These are phyloP conservation scores for Fusarium irregulare DNA, from an alignment of 2,329 filamentous ascomycete species.

Conservation along the genomic window DNA sequence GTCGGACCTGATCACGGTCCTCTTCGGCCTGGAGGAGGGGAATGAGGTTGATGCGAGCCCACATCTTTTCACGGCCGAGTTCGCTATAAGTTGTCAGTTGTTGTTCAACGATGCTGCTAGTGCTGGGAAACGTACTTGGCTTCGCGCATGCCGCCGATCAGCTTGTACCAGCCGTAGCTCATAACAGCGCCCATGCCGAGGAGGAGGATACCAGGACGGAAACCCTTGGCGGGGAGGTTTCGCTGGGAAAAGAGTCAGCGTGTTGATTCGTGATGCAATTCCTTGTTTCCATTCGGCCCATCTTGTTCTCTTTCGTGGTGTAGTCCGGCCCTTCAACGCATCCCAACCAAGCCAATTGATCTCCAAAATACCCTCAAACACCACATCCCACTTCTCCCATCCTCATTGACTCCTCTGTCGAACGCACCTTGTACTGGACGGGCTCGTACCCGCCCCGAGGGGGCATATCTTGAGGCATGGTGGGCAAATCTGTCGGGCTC, in stretches of 20 bases:
- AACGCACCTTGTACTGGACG: conserved; percentile 92
- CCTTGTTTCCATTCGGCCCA: neutral
- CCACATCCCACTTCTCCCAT: neutral
- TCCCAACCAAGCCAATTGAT: neutral
- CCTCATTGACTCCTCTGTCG: neutral
- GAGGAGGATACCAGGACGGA: conserved; percentile 84
- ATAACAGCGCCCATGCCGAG: conserved; percentile 81
- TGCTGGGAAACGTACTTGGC: conserved; percentile 75
- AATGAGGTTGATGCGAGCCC: conserved; percentile 94
- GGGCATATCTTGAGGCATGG: conserved; percentile 98
- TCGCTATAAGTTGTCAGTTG: conserved; percentile 68
- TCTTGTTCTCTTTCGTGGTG: neutral
- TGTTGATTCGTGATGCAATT: neutral
- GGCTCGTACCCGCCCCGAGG: conserved; percentile 93
- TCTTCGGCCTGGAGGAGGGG: conserved; percentile 95
- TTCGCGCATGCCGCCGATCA: conserved; percentile 85
- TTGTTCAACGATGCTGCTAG: neutral
- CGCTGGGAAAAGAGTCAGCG: conserved; percentile 66
- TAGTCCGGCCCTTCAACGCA: neutral
- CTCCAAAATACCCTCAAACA: neutral
- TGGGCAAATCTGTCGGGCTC: conserved; percentile 52
- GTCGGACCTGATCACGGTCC: conserved; percentile 91
- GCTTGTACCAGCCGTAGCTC: conserved; percentile 90
- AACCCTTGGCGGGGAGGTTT: conserved; percentile 91
- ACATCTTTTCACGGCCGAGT: conserved; percentile 96